Evolutionary conservation across 2,329 filamentous ascomycete species (phyloP).

Genomic region (Paracamarosporium sp.): DNA sequence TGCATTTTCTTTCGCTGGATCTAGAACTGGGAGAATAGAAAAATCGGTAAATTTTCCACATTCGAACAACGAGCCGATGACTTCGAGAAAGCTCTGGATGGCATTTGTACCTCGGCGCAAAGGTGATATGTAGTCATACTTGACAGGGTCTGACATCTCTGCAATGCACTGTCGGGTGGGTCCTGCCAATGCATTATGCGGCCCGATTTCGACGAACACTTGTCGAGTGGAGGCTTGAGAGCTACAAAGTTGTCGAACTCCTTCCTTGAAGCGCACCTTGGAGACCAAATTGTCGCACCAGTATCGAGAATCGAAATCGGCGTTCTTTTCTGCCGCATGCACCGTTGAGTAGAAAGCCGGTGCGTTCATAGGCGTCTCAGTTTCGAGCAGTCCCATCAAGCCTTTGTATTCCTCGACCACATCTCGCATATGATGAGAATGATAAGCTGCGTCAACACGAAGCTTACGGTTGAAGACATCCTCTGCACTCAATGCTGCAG

Average conservation of each 20-base stretch:
- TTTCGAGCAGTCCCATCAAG: neutral
- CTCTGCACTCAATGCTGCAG: slow-evolving; percentile 40
- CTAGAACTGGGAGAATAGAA: neutral
- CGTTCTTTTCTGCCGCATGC: neutral
- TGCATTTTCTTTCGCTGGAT: neutral
- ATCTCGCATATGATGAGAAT: slow-evolving; percentile 31
- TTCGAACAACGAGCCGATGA: neutral
- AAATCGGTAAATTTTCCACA: neutral
- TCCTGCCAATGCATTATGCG: neutral
- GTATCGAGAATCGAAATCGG: neutral
- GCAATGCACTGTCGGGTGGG: neutral
- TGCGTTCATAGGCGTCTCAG: neutral
- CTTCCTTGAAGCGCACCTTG: neutral
- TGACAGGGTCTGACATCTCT: neutral
- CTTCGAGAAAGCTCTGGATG: neutral
- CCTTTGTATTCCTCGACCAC: neutral
- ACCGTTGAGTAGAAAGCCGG: neutral
- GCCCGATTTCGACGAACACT: neutral
- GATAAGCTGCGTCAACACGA: slow-evolving; percentile 52
- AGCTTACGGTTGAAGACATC: slow-evolving; percentile 46
- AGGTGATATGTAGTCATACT: neutral
- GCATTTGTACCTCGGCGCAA: neutral
- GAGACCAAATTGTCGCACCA: slow-evolving; percentile 1
- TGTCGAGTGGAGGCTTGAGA: neutral
- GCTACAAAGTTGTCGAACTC: neutral